Evolutionary conservation across 108 stramenopile genomes (phyloP).

Genomic region (Pseudonitzschia multiseries): DNA sequence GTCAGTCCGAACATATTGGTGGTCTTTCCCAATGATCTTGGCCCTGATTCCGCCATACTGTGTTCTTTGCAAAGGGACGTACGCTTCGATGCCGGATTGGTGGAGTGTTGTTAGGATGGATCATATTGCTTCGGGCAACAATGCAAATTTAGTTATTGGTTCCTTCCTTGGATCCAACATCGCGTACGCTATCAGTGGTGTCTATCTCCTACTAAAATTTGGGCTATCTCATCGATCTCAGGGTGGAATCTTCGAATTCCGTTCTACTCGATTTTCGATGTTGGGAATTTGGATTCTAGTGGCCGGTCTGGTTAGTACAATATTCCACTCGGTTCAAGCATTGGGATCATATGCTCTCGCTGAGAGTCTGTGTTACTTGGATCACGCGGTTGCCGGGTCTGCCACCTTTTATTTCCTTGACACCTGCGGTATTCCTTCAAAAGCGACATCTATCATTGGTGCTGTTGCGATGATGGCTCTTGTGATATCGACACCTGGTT

Average conservation of each 20-base stretch:
- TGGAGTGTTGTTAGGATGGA: slow-evolving; percentile 41
- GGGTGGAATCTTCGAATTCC: background rate
- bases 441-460: slow-evolving; percentile 26
- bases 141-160: slow-evolving; percentile 20
- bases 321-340: slow-evolving; percentile 48
- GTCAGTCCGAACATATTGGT: slow-evolving; percentile 29
- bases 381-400: slow-evolving; percentile 47
- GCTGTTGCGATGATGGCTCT: slow-evolving; percentile 23
- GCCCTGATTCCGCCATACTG: slow-evolving; percentile 34
- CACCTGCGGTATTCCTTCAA: slow-evolving; percentile 40
- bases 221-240: background rate
- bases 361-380: slow-evolving; percentile 41
- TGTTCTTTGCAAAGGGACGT: slow-evolving; percentile 16
- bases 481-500: slow-evolving; percentile 15
- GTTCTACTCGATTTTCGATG: slow-evolving; percentile 8
- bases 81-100: slow-evolving; percentile 36
- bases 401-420: slow-evolving; percentile 36
- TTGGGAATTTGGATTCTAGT: slow-evolving; percentile 34
- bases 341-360: slow-evolving; percentile 37
- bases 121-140: slow-evolving; percentile 7
- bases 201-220: slow-evolving; percentile 16
- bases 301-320: slow-evolving; percentile 40
- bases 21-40: slow-evolving; percentile 36
- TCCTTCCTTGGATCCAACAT: slow-evolving; percentile 39
- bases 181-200: slow-evolving; percentile 33